Evolutionary conservation across 2,329 filamentous ascomycete genomes (phyloP), one percentile per base, ranked within the genome.

Genomic region (Colletotrichum sp.): DNA sequence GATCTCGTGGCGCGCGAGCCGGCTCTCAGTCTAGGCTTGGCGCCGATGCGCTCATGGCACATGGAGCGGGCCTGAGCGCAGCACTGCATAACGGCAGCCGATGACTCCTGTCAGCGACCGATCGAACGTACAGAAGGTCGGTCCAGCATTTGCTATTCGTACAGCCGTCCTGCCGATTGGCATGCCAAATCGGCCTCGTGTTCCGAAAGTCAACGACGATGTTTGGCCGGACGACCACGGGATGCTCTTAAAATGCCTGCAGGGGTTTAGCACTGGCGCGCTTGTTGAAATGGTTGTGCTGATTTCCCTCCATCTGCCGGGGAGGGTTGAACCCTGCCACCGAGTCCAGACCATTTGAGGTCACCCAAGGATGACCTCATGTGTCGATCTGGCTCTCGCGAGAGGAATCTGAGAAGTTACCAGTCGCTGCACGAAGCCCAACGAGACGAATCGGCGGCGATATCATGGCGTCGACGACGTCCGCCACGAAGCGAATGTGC

Each of bases 121-220:
- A 59, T 65, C 34, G 49, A 60, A 21, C 44, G 32, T 60, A 55
- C 18, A 49, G 44, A 49, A 49, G n/a, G 44, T 21, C 44, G 44
- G 44, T 21, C 44, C 30, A 59, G 62, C 34, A 52, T 55, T 59
- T 67, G 18, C 44, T 21, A 49, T 49, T 49, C 44, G 44, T 28
- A 21, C 59, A 59, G 26, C 30, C 52, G 59, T 63, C 59, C 18
- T 52, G 72, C 63, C 69, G 62, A 75, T 44, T 62, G 67, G 57
- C 57, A 71, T 68, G 59, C 70, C 69, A 68, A 76, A 76, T 68
- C 64, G 73, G 73, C 73, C 63, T 64, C 18, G n/a, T 32, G 70
- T 68, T 64, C 73, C 69, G 70, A 73, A 67, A 59, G 69, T 28
- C 30, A 28, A 30, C 69, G 28, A 26, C 34, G 34, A 71, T 24